phyloP scores from a whole-genome alignment of 2,329 filamentous ascomycete genomes.

The Colletotrichum higginsianum region DNA sequence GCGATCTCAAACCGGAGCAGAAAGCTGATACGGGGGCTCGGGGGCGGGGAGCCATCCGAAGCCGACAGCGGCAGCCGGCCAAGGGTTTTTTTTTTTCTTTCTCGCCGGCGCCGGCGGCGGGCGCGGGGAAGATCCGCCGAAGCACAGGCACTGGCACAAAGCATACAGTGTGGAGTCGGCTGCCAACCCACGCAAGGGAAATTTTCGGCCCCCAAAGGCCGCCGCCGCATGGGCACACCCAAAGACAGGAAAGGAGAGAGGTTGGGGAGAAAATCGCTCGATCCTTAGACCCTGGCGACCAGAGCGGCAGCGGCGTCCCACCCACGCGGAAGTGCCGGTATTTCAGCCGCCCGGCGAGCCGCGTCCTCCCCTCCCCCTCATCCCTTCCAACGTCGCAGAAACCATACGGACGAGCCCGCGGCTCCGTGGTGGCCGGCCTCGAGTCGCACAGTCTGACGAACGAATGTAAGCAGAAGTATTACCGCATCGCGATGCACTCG shows the following conservation, averaged over 20 bases:
- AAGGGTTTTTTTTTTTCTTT: not conserved
- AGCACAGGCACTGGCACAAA: not conserved
- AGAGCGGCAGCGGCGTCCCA: not conserved
- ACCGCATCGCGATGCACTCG: no score
- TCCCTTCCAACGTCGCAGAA: not conserved
- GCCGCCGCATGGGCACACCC: not conserved
- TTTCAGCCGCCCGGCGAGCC: not conserved
- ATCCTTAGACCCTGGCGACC: not conserved
- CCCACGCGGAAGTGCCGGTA: not conserved
- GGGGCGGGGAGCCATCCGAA: not conserved
- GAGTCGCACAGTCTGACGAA: slow-evolving; percentile 5
- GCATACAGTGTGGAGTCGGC: not conserved
- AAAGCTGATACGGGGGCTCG: not conserved
- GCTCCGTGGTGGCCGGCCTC: not conserved
- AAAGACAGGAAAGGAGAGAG: not conserved
- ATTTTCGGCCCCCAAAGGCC: slow-evolving; percentile 13
- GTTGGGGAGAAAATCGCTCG: slow-evolving; percentile 12
- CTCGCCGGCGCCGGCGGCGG: not conserved
- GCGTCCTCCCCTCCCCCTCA: not conserved
- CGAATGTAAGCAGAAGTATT: not conserved
- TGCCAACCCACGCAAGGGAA: not conserved
- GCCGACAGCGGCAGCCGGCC: not conserved
- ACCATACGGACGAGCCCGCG: slow-evolving; percentile 6
- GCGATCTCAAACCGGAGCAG: not conserved
- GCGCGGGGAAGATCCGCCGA: not conserved